A percentile compares a stretch with the other conserved stretches of the same genome.
phyloP scores from a whole-genome alignment of 2,329 filamentous ascomycete genomes.

The Epichloe brachyelytri region DNA sequence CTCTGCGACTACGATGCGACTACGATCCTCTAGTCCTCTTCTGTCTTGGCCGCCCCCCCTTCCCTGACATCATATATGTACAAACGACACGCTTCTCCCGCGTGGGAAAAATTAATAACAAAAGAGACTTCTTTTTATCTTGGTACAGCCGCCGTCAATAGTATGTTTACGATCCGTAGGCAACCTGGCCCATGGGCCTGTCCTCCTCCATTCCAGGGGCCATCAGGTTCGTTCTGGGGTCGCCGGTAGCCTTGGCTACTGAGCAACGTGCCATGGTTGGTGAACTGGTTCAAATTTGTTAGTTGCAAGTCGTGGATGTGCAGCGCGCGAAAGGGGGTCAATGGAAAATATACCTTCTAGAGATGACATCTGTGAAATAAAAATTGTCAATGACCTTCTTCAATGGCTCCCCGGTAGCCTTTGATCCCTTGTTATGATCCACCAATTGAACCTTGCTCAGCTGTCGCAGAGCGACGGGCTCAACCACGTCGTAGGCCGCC shows the following conservation, averaged over 20 bases:
- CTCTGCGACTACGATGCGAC: constrained; percentile 1
- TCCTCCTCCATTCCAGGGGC: constrained; percentile 55
- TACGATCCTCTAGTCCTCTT: not conserved
- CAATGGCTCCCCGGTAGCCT: constrained; percentile 58
- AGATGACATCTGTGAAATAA: constrained; percentile 96
- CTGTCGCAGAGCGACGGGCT: constrained; percentile 59
- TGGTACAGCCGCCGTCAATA: constrained; percentile 18
- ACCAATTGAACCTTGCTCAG: constrained; percentile 91
- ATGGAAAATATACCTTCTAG: constrained; percentile 60
- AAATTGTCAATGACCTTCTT: constrained; percentile 89
- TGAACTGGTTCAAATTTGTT: constrained; percentile 44
- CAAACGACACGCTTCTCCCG: constrained; percentile 16
- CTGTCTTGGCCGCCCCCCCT: not conserved
- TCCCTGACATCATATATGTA: constrained; percentile 25
- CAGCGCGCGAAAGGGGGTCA: too few species aligned
- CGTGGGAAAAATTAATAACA: constrained; percentile 13
- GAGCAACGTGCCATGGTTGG: constrained; percentile 98
- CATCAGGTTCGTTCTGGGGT: constrained; percentile 69
- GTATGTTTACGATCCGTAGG: constrained; percentile 38
- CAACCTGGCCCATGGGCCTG: constrained; percentile 47
- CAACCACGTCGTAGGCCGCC: constrained; percentile 79
- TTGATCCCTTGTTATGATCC: constrained; percentile 85
- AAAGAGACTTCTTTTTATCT: constrained; percentile 22
- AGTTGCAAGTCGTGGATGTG: not conserved
- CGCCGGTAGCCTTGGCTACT: constrained; percentile 73